Conservation (phyloP, 495 filamentous ascomycete species). For the Endocarpon pusillum region DNA sequence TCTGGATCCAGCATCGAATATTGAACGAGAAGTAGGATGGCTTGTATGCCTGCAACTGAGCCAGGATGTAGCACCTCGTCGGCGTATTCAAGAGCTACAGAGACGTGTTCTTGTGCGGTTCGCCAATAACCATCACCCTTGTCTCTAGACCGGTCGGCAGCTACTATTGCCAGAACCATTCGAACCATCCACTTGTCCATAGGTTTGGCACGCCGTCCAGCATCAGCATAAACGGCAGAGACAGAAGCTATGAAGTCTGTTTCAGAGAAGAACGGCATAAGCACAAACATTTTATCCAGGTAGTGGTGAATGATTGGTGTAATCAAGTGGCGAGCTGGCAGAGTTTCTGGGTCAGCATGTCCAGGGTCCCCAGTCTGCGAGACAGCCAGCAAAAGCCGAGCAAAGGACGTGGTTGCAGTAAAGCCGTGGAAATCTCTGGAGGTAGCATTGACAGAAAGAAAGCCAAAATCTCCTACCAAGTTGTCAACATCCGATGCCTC, state of each 20-base stretch:
- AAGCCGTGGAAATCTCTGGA: conserved; percentile 84
- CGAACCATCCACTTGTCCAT: conserved; percentile 73
- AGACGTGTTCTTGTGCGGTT: conserved; percentile 48
- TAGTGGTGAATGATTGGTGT: conserved; percentile 61
- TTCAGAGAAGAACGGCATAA: conserved; percentile 68
- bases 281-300: conserved; percentile 57
- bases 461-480: conserved; percentile 68
- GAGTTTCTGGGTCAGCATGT: conserved; percentile 30
- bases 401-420: conserved; percentile 69
- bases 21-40: conserved; percentile 64
- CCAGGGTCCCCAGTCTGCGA: conserved; percentile 49
- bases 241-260: conserved; percentile 56
- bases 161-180: conserved; percentile 74
- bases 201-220: conserved; percentile 40
- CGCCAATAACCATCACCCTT: conserved; percentile 44
- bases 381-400: conserved; percentile 60
- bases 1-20: conserved; percentile 77
- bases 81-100: conserved; percentile 52
- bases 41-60: conserved; percentile 65
- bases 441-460: conserved; percentile 77
- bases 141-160: conserved; percentile 50
- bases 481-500: conserved; percentile 67
- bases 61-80: conserved; percentile 72
- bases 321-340: conserved; percentile 50
- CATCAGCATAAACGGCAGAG: conserved; percentile 57